These are phyloP conservation scores for Arbutus unedo DNA, from an alignment of 148 eudicot species.

Conservation along the genomic window DNA sequence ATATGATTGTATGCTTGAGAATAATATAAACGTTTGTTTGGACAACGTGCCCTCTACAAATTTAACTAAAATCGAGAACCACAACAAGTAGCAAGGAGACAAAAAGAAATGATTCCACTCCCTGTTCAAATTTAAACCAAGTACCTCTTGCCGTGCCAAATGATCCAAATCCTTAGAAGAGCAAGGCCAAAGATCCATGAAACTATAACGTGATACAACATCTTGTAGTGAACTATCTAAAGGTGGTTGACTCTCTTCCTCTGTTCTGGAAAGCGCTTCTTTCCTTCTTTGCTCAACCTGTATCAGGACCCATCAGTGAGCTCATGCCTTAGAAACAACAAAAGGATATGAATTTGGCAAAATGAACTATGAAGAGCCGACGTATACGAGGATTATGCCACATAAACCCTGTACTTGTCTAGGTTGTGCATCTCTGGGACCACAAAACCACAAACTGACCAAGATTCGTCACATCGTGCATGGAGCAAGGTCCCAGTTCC, in stretches of 20 bases:
- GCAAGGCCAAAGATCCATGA: slow-evolving; percentile 97
- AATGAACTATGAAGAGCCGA: background rate
- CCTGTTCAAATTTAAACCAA: background rate
- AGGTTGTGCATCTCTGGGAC: background rate
- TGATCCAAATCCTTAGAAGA: slow-evolving; percentile 89
- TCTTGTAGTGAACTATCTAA: slow-evolving; percentile 83
- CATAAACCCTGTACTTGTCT: background rate
- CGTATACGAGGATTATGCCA: background rate
- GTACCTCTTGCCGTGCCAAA: slow-evolving; percentile 81
- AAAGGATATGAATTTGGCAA: background rate
- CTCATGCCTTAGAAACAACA: background rate
- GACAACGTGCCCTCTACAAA: background rate
- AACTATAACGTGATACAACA: slow-evolving; percentile 86
- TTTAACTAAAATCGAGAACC: background rate
- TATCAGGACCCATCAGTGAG: slow-evolving; percentile 17
- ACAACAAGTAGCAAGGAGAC: background rate
- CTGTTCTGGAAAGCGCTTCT: slow-evolving; percentile 81
- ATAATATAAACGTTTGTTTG: background rate
- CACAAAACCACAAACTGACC: background rate
- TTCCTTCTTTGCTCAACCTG: slow-evolving; percentile 99
- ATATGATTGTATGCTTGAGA: background rate
- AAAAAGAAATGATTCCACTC: background rate
- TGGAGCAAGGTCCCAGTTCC: background rate
- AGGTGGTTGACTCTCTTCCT: slow-evolving; percentile 61
- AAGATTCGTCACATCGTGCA: background rate